Conservation (phyloP, 345 rosid species). For the Pelargonium nanum region DNA sequence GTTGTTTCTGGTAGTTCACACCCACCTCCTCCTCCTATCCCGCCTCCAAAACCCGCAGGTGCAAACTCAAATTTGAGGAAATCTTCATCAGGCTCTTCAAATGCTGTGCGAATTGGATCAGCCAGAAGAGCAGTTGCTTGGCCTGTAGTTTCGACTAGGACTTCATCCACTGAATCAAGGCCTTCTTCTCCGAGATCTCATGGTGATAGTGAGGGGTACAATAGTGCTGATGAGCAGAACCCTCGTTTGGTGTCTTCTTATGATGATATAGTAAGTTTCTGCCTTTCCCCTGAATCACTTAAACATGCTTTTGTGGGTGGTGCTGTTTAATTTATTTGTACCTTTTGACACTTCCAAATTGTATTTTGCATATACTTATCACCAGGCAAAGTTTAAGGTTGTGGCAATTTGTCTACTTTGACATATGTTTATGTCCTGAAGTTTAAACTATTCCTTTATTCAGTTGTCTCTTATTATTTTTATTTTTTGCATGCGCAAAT, state of each 20-base stretch:
- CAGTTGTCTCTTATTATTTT: too few relatives aligned
- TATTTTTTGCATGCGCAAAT: not conserved
- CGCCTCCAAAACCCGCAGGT: slow-evolving; percentile 59
- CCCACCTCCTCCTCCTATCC: slow-evolving; percentile 82
- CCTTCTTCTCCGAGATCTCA: slow-evolving; percentile 98
- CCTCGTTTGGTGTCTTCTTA: slow-evolving; percentile 60
- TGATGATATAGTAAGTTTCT: slow-evolving; percentile 55
- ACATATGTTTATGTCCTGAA: too few relatives aligned
- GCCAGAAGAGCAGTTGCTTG: slow-evolving; percentile 64
- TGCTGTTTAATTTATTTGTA: too few relatives aligned
- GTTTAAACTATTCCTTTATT: too few relatives aligned
- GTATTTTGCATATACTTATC: not conserved
- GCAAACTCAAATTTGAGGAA: slow-evolving; percentile 43
- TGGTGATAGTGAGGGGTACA: slow-evolving; percentile 83
- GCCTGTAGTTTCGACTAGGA: slow-evolving; percentile 66
- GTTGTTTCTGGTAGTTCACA: slow-evolving; percentile 31
- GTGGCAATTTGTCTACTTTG: too few relatives aligned
- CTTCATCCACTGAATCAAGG: slow-evolving; percentile 73
- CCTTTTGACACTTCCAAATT: not conserved
- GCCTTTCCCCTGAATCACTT: too few relatives aligned
- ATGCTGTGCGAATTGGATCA: slow-evolving; percentile 44
- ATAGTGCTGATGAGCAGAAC: slow-evolving; percentile 95
- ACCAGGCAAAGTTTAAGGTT: not conserved
- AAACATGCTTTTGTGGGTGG: too few relatives aligned
- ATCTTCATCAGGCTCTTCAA: slow-evolving; percentile 37